phyloP scores from a whole-genome alignment of 805 yeast genomes.

The Hanseniaspora jakobsenii region DNA sequence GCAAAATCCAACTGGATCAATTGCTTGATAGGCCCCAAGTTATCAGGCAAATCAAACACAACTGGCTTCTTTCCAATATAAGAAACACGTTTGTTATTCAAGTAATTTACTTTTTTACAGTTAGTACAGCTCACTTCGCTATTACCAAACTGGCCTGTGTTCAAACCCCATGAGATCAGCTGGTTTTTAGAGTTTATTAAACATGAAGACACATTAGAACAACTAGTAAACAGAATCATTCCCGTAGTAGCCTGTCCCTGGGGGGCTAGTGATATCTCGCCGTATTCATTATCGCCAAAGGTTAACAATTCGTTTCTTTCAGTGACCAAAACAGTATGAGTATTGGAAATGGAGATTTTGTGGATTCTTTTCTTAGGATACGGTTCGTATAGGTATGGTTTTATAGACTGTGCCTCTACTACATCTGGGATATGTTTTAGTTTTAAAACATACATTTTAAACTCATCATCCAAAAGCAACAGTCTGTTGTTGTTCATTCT shows the following conservation, averaged over 20 bases:
- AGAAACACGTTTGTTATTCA: conserved; percentile 35
- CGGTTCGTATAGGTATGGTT: conserved; percentile 3
- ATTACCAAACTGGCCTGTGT: conserved; percentile 68
- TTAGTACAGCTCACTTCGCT: conserved; percentile 30
- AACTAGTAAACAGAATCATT: conserved; percentile 35
- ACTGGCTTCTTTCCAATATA: conserved; percentile 20
- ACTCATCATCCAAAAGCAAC: conserved; percentile 41
- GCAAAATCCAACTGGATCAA: conserved; percentile 56
- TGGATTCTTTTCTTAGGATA: conserved; percentile 24
- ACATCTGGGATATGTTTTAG: conserved; percentile 64
- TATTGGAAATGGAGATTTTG: conserved; percentile 43
- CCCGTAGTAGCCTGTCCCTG: conserved; percentile 15
- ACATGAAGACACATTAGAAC: conserved; percentile 56
- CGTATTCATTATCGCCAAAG: conserved; percentile 66
- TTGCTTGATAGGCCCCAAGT: conserved; percentile 32
- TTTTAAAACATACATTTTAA: conserved; percentile 45
- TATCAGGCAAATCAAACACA: conserved; percentile 19
- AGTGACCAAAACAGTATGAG: conserved; percentile 54
- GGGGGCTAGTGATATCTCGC: conserved; percentile 35
- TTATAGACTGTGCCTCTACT: conserved; percentile 30
- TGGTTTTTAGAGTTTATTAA: conserved; percentile 40
- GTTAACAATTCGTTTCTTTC: conserved; percentile 43
- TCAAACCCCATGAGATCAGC: conserved; percentile 65
- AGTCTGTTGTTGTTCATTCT: conserved; percentile 57
- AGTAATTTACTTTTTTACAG: conserved; percentile 31